Base-by-base conservation (phyloP, 2,329 filamentous ascomycete genomes). In the Penicillium decumbens region DNA sequence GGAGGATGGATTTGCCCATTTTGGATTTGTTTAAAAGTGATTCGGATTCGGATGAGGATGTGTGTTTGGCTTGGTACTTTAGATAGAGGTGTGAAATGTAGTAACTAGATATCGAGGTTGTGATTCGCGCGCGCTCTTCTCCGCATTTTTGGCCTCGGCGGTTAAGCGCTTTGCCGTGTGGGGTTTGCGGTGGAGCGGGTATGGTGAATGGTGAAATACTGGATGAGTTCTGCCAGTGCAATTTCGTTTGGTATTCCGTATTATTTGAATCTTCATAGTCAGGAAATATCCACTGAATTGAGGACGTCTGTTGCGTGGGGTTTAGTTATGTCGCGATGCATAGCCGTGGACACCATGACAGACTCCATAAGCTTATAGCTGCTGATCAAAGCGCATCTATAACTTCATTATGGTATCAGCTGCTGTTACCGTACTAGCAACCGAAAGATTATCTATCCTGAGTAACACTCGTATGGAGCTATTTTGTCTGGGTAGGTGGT, bases 1-100 rank as follows among this genome's bases (percentile, higher is more conserved):
- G 76, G 59, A 89, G 82, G 64, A 89, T 82, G 42, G 66, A 65
- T 57, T 67, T 68, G 30, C 49, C 55, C 65, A 68, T 68, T 59
- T 49, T 63, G 40, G 12, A 12, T 43, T 39, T 32, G 20, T 35
- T 20, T 37, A 8, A 8, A 4, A 3, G 10, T 20, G n/a, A 18
- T 20, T 35, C 6, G 15, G 15, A 18, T 18, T 1, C 1, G 9
- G 18, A 35, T 39, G 1, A 23, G 44, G 12, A 45, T 28, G 27
- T 8, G n/a, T 13, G 32, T 18, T n/a, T 3, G 23, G 1, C 35
- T 43, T 6, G 9, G 8, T 9, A 3, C 8, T 28, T 28, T 28
- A 10, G 25, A n/a, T 20, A 20, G 24, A 32, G 25, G 27, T 33
- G 5, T 15, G 29, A 13, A 30, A 30, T 30, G 29, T 30, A 37